Evolutionary conservation across 108 stramenopile genomes (phyloP).

Genomic region (Schizochytrium sp.): DNA sequence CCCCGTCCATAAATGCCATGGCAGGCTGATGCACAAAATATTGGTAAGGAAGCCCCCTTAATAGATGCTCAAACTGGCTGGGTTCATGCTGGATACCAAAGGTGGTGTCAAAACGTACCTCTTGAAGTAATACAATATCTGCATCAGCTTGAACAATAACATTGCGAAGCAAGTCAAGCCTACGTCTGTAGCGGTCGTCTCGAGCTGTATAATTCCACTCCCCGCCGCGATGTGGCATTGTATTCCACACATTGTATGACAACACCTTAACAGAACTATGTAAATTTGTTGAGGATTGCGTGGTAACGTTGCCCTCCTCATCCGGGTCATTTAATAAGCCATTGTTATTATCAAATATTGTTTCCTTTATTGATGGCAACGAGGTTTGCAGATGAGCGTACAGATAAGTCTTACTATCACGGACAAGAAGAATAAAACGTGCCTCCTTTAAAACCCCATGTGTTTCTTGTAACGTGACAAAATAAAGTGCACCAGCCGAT

Average conservation of each 20-base stretch:
- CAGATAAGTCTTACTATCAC: not conserved
- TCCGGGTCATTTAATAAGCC: not conserved
- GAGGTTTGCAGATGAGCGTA: not conserved
- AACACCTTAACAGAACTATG: not conserved
- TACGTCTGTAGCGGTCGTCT: slow-evolving; percentile 1
- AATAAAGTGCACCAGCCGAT: not conserved
- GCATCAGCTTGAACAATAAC: not conserved
- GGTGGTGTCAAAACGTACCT: slow-evolving; percentile 49
- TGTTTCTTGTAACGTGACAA: not conserved
- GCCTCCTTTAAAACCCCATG: not conserved
- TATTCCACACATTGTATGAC: slow-evolving; percentile 59
- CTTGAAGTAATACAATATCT: slow-evolving; percentile 36
- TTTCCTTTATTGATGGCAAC: not conserved
- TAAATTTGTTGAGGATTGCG: no score
- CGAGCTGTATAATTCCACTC: not conserved
- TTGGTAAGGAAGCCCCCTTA: not conserved
- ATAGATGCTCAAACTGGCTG: slow-evolving; percentile 1
- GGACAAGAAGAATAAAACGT: not conserved
- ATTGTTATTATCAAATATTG: not conserved
- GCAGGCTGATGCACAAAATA: slow-evolving; percentile 57
- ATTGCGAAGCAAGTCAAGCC: not conserved
- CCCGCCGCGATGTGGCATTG: slow-evolving; percentile 30
- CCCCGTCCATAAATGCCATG: slow-evolving; percentile 7
- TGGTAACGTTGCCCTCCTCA: no score
- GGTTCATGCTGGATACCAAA: not conserved